These are phyloP conservation scores for Chaetomium sp. DNA, from an alignment of 2,329 filamentous ascomycete species.

Conservation along the genomic window DNA sequence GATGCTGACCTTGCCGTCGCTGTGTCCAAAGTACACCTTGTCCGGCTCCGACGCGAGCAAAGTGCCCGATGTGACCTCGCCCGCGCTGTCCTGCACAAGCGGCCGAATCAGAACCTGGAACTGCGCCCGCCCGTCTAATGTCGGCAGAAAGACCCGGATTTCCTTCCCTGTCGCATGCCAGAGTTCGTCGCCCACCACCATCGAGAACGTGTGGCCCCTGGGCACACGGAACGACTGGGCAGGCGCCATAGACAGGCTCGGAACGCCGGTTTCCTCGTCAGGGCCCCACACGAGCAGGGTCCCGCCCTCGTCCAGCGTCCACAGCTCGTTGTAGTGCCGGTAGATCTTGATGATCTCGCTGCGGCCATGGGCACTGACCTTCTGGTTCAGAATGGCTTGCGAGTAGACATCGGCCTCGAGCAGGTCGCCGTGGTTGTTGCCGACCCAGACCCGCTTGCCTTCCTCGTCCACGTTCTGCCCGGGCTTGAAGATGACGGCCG, in stretches of 20 bases:
- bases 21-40: constrained; percentile 83
- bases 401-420: constrained; percentile 78
- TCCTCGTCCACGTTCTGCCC: constrained; percentile 71
- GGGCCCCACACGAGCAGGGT: constrained; percentile 82
- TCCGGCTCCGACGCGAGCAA: constrained; percentile 67
- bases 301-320: constrained; percentile 88
- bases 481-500: constrained; percentile 80
- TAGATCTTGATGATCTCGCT: constrained; percentile 79
- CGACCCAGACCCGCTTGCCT: constrained; percentile 78
- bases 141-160: constrained; percentile 75
- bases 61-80: constrained; percentile 82
- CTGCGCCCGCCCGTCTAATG: constrained; percentile 56
- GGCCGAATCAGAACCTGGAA: constrained; percentile 72
- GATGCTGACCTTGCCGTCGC: constrained; percentile 90
- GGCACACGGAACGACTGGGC: constrained; percentile 68
- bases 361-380: constrained; percentile 66
- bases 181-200: constrained; percentile 75
- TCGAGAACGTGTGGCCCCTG: constrained; percentile 78
- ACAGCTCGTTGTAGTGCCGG: constrained; percentile 81
- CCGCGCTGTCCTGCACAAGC: constrained; percentile 63
- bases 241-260: constrained; percentile 67
- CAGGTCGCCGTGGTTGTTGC: constrained; percentile 80
- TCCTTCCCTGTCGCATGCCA: constrained; percentile 89
- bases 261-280: constrained; percentile 57
- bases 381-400: constrained; percentile 62